Percentiles rank a stretch among this genome's conserved stretches.
Conservation (phyloP, 768 basidiomycete species). For the Pleurotus ostreatus region DNA sequence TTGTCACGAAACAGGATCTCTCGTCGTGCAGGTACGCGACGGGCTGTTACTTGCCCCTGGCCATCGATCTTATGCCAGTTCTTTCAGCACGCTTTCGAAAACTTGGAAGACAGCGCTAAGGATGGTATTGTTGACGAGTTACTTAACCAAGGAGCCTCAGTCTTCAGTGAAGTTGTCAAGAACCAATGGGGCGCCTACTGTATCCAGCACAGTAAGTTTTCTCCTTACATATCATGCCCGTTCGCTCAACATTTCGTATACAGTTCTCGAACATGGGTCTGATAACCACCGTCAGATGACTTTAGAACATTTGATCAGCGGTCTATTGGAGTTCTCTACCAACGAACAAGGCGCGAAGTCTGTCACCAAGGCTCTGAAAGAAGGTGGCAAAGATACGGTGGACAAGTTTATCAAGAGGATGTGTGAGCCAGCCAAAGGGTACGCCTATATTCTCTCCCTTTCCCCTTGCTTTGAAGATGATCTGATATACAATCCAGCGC, state of each 20-base stretch:
- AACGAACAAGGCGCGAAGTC: slow-evolving; percentile 88
- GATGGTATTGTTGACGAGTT: slow-evolving; percentile 82
- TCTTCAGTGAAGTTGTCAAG: slow-evolving; percentile 77
- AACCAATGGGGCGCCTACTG: slow-evolving; percentile 91
- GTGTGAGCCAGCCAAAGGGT: slow-evolving; percentile 87
- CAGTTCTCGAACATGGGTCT: slow-evolving; percentile 85
- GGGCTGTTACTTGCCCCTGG: not conserved
- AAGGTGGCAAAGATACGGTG: slow-evolving; percentile 73
- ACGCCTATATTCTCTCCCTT: slow-evolving; percentile 10
- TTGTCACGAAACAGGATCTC: slow-evolving; percentile 86
- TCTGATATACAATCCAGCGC: slow-evolving; percentile 25
- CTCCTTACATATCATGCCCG: not conserved
- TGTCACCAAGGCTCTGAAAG: slow-evolving; percentile 82
- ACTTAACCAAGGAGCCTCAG: slow-evolving; percentile 62
- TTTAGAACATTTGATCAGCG: slow-evolving; percentile 70
- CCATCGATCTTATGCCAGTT: slow-evolving; percentile 1
- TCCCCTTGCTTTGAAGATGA: not conserved
- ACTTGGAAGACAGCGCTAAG: slow-evolving; percentile 78
- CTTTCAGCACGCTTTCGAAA: slow-evolving; percentile 76
- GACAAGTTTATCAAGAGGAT: slow-evolving; percentile 74
- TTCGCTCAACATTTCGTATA: not conserved
- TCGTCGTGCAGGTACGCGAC: slow-evolving; percentile 74
- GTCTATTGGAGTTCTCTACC: slow-evolving; percentile 75
- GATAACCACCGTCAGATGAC: slow-evolving; percentile 70
- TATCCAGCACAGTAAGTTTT: slow-evolving; percentile 71